Evolutionary conservation across 2,329 filamentous ascomycete genomes (phyloP).

Genomic region (Phaeophleospora eucalypticola): DNA sequence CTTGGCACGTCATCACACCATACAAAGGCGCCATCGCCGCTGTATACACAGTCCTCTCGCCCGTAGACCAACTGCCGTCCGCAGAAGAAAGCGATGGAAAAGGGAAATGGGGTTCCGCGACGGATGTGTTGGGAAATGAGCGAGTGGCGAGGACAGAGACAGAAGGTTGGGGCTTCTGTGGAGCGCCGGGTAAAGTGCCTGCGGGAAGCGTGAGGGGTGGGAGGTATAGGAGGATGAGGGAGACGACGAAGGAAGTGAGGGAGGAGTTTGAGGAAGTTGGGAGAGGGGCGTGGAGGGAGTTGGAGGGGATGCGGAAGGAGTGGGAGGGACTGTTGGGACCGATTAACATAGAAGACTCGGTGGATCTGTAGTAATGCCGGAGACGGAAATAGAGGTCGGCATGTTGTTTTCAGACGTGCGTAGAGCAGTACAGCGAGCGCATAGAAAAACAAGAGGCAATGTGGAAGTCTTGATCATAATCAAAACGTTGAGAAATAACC

Average conservation of each 20-base stretch:
- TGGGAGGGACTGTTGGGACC: conserved; percentile 40
- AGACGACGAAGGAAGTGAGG: conserved; percentile 62
- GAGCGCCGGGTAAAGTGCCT: conserved; percentile 49
- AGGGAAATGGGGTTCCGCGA: conserved; percentile 82
- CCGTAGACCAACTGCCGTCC: conserved; percentile 59
- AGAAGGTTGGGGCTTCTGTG: conserved; percentile 72
- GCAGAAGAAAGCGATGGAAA: conserved; percentile 49
- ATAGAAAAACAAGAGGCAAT: too few relatives aligned
- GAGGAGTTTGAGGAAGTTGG: conserved; percentile 68
- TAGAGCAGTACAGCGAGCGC: too few relatives aligned
- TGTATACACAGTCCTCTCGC: conserved; percentile 71
- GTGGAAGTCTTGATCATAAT: too few relatives aligned
- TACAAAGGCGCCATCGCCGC: conserved; percentile 74
- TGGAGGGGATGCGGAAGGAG: conserved; percentile 33
- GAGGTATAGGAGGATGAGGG: conserved; percentile 55
- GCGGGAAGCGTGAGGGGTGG: conserved; percentile 42
- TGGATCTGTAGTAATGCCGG: conserved; percentile 4
- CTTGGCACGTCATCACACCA: conserved; percentile 76
- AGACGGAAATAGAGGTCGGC: too few relatives aligned
- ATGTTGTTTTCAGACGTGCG: too few relatives aligned
- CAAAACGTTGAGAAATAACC: too few relatives aligned
- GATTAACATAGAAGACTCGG: conserved; percentile 29
- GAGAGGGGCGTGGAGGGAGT: conserved; percentile 42
- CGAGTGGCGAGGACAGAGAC: conserved; percentile 71
- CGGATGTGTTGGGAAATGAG: conserved; percentile 54